Evolutionary conservation across 768 basidiomycete species (phyloP), one percentile per base, ranked within the genome.

Genomic region (Pisolithus orientalis): DNA sequence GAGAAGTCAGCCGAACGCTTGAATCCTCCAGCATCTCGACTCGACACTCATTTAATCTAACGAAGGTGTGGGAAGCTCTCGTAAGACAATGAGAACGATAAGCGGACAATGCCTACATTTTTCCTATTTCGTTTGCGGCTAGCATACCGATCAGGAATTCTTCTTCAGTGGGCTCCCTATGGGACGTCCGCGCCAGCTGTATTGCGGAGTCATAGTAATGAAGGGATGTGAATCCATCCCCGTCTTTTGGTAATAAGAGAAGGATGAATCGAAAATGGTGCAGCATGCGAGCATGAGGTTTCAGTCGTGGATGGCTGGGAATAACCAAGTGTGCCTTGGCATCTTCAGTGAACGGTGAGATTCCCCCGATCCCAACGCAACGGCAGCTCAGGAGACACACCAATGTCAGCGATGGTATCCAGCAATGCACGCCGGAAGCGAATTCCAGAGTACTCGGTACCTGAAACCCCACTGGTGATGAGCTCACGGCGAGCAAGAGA

Each of bases 191-290:
- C 25, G 81, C 87, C 10, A 87, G 72, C 63, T 90, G 87, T 46
- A 90, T 77, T 1, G 80, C 84, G 45, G 85, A 81, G 60, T 90
- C 88, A 60, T 87, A 90, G 59, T 84, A 84, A 65, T 89, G 85
- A 51, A 90, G 65, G 0, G 80, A 73, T 13, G 87, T 80, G 44
- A 87, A 66, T n/a, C 82, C 82, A 43, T 83, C 77, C 28, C 81
- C 80, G 54, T 86, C 82, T 52, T 65, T 69, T 66, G 73, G 51
- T 74, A 81, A 52, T 2, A 91, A 73, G 0, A 87, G 87, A 3
- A 79, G 67, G 34, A 91, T 77, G 68, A 85, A 88, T 40, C 88
- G 83, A 62, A 90, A 87, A 64, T 90, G 87, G 65, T 87, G 82
- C 45, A 85, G 72, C 84, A 90, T 84, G 57, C 87, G 83, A 4